These are phyloP conservation scores for Quaeritorhiza haematococci DNA, from an alignment of 371 early-diverging fungal species.

Conservation along the genomic window DNA sequence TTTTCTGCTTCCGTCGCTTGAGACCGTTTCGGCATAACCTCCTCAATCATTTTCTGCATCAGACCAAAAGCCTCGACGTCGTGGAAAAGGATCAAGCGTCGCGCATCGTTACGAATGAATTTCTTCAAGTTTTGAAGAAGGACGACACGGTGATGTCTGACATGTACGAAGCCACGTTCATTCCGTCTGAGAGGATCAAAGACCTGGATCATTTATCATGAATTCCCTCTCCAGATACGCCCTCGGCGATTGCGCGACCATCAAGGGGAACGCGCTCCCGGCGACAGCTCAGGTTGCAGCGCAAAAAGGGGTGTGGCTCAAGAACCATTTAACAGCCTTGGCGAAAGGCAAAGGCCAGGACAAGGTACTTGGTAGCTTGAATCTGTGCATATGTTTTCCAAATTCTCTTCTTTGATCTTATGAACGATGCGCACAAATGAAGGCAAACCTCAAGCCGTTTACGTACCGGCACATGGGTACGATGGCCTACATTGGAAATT, in stretches of 20 bases:
- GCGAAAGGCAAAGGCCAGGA: background rate
- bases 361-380: background rate
- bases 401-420: slow-evolving; percentile 20
- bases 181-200: background rate
- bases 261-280: slow-evolving; percentile 56
- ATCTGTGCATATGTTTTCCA: too few relatives aligned
- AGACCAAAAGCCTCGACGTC: too few relatives aligned
- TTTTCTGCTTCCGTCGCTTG: too few relatives aligned
- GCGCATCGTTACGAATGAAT: slow-evolving; percentile 70
- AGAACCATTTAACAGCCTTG: slow-evolving; percentile 35
- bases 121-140: slow-evolving; percentile 61
- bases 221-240: slow-evolving; percentile 48
- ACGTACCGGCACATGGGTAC: slow-evolving; percentile 44
- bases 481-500: slow-evolving; percentile 77
- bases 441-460: too few relatives aligned
- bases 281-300: slow-evolving; percentile 89
- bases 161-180: too few relatives aligned
- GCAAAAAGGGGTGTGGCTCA: slow-evolving; percentile 75
- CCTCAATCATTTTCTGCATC: too few relatives aligned
- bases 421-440: slow-evolving; percentile 14
- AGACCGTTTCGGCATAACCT: too few relatives aligned
- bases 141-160: slow-evolving; percentile 46
- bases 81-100: too few relatives aligned
- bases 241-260: slow-evolving; percentile 82
- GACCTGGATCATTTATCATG: background rate